Conservation (phyloP, 148 eudicot genomes). For the Rhododendron ovatum region DNA sequence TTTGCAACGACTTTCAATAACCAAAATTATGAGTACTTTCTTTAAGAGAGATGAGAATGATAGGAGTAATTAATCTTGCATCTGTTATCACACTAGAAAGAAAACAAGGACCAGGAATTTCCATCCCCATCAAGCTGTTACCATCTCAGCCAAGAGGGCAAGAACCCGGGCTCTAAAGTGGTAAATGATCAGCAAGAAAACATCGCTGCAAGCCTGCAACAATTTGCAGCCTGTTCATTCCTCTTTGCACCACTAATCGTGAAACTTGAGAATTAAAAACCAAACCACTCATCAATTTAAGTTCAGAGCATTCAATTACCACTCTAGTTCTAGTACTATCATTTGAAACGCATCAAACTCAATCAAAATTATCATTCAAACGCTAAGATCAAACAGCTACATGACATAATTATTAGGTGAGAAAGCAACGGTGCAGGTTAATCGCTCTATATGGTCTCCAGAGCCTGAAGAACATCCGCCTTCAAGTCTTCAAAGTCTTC, state of each 20-base stretch:
- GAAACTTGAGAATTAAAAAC: background rate
- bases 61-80: too few species aligned
- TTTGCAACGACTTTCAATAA: too few species aligned
- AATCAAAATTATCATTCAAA: background rate
- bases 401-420: background rate
- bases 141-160: too few species aligned
- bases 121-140: too few species aligned
- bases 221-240: background rate
- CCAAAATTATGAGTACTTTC: too few species aligned
- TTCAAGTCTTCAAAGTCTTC: slow-evolving; percentile 76
- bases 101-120: too few species aligned
- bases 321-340: background rate
- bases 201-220: background rate
- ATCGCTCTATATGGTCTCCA: background rate
- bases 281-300: background rate
- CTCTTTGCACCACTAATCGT: background rate
- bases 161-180: background rate
- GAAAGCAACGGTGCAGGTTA: background rate
- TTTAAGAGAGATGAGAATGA: too few species aligned
- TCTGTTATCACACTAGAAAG: too few species aligned
- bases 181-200: background rate
- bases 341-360: background rate
- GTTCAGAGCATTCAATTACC: background rate
- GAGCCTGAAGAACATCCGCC: slow-evolving; percentile 34
- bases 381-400: background rate